Percentiles rank a stretch among this genome's conserved stretches.
These are phyloP conservation scores for Rhizopus sp. DNA, from an alignment of 371 early-diverging fungal genomes.

Conservation along the genomic window DNA sequence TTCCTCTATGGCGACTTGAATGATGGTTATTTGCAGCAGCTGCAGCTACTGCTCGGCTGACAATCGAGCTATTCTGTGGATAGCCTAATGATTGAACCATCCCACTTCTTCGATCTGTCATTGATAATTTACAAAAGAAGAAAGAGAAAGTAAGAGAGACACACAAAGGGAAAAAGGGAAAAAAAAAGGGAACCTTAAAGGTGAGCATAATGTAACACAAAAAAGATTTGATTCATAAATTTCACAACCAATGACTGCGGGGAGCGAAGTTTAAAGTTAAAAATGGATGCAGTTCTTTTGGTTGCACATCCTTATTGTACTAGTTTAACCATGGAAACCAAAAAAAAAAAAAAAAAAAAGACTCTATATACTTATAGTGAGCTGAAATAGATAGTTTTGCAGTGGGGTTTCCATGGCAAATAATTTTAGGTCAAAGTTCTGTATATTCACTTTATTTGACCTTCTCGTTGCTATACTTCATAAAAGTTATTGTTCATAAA, in stretches of 20 bases:
- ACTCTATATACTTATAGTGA: too few species aligned
- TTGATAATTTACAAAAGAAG: constrained; percentile 4
- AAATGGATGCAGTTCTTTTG: not conserved
- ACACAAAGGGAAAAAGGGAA: constrained; percentile 1
- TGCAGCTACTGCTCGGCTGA: constrained; percentile 43
- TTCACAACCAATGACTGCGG: too few species aligned
- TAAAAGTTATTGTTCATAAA: too few species aligned
- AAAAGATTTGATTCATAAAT: not conserved
- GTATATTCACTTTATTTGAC: too few species aligned
- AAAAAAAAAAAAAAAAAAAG: too few species aligned
- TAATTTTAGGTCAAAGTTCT: too few species aligned
- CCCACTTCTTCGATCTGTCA: constrained; percentile 49
- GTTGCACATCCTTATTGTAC: too few species aligned
- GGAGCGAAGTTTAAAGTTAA: not conserved
- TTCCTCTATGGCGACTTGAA: constrained; percentile 23
- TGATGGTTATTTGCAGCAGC: constrained; percentile 44
- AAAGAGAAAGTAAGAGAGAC: not conserved
- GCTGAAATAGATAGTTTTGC: too few species aligned
- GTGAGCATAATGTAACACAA: not conserved
- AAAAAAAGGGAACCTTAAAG: not conserved
- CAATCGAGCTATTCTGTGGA: constrained; percentile 35
- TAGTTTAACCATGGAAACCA: too few species aligned
- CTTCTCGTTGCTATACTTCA: too few species aligned
- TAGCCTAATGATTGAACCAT: constrained; percentile 45
- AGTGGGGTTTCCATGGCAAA: too few species aligned